Evolutionary conservation across 179 eudicot genomes (phyloP).

Genomic region (Heliamphora pulchella): DNA sequence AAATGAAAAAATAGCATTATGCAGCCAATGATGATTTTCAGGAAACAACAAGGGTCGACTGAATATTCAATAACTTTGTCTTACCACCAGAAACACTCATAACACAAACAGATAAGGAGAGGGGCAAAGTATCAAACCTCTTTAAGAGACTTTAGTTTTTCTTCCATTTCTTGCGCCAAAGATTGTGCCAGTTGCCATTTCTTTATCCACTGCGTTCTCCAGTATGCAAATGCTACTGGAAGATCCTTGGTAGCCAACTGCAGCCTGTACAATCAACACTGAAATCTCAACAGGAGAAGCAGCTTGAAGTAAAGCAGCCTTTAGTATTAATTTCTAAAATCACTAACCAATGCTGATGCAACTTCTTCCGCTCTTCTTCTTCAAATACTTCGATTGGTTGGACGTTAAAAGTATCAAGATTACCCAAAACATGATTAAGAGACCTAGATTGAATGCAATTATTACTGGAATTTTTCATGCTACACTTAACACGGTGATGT

Average conservation of each 20-base stretch:
- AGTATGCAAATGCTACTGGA: constrained; percentile 46
- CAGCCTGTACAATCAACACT: constrained; percentile 46
- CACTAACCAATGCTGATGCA: constrained; percentile 75
- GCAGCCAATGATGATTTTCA: not conserved
- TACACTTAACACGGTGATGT: constrained; percentile 76
- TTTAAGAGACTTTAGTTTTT: constrained; percentile 30
- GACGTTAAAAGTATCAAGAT: constrained; percentile 50
- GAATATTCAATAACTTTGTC: no score
- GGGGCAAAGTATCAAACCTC: constrained; percentile 41
- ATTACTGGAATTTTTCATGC: constrained; percentile 70
- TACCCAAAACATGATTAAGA: constrained; percentile 72
- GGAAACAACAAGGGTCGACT: not conserved
- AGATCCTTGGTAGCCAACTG: constrained; percentile 57
- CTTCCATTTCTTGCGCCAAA: constrained; percentile 57
- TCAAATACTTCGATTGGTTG: constrained; percentile 81
- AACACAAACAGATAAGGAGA: not conserved
- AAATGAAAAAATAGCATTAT: constrained; percentile 9
- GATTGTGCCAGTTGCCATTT: constrained; percentile 32
- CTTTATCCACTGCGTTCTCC: constrained; percentile 41
- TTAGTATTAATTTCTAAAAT: not conserved
- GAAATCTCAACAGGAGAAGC: not conserved
- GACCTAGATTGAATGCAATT: constrained; percentile 57
- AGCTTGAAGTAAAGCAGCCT: constrained; percentile 1
- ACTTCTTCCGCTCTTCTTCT: constrained; percentile 74
- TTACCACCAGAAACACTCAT: no score